phyloP scores from a whole-genome alignment of 345 rosid genomes.

The Salix udensis region DNA sequence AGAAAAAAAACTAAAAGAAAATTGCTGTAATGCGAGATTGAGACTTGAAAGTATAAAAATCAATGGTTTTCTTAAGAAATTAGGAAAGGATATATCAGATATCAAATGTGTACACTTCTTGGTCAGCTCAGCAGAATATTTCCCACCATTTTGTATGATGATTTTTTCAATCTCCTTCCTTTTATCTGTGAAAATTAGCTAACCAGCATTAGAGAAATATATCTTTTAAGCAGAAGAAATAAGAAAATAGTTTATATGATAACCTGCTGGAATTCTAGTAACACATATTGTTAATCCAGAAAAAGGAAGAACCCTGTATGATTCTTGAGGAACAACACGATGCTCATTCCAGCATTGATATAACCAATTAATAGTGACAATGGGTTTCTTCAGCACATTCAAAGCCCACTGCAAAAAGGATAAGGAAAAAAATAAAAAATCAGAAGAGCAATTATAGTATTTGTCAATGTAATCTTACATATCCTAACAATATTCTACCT shows the following conservation, averaged over 20 bases:
- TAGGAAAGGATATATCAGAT: conserved; percentile 75
- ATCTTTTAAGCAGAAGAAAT: conserved; percentile 14
- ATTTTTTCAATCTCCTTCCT: conserved; percentile 72
- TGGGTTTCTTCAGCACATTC: conserved; percentile 72
- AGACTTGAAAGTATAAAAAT: neutral
- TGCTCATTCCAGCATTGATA: conserved; percentile 88
- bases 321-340: conserved; percentile 86
- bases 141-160: conserved; percentile 71
- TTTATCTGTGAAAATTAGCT: conserved; percentile 47
- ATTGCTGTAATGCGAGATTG: no score
- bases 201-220: conserved; percentile 24
- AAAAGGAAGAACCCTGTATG: conserved; percentile 86
- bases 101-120: conserved; percentile 87
- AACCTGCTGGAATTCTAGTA: conserved; percentile 76
- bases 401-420: conserved; percentile 78
- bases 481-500: neutral
- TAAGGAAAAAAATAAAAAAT: conserved; percentile 5
- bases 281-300: conserved; percentile 77
- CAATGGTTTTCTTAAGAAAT: neutral
- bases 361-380: conserved; percentile 74
- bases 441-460: neutral
- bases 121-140: conserved; percentile 75
- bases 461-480: neutral
- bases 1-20: no score
- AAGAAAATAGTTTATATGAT: conserved; percentile 12